Conservation (phyloP, 1,139 yeast species). For the Komagataea norvegica region DNA sequence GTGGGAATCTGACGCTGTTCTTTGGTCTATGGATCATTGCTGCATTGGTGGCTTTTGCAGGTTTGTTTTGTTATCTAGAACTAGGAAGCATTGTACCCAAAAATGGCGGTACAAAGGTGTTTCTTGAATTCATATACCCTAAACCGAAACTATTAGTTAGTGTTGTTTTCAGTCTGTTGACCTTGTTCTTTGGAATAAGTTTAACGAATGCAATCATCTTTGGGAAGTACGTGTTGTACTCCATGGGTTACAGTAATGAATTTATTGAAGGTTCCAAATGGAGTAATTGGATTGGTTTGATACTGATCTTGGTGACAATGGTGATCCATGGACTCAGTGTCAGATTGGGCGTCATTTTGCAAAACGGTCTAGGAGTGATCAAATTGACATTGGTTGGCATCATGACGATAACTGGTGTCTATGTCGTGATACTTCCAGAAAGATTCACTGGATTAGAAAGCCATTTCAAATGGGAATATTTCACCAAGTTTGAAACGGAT, state of each 20-base stretch:
- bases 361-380: conserved; percentile 52
- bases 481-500: conserved; percentile 29
- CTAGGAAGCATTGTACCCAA: conserved; percentile 66
- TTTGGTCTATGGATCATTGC: conserved; percentile 59
- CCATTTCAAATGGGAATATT: conserved; percentile 33
- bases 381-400: conserved; percentile 45
- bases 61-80: conserved; percentile 61
- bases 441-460: conserved; percentile 39
- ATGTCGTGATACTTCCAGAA: conserved; percentile 41
- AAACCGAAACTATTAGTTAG: conserved; percentile 56
- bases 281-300: conserved; percentile 41
- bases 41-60: conserved; percentile 58
- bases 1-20: conserved; percentile 58
- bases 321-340: conserved; percentile 51
- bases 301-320: conserved; percentile 40
- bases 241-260: conserved; percentile 42
- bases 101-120: conserved; percentile 72
- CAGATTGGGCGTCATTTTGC: conserved; percentile 48
- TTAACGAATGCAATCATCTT: conserved; percentile 64
- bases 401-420: conserved; percentile 48
- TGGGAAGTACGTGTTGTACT: conserved; percentile 59
- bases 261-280: conserved; percentile 28
- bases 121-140: conserved; percentile 59
- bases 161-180: conserved; percentile 52
- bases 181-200: conserved; percentile 59